These are phyloP conservation scores for Hypoxylon sp. DNA, from an alignment of 2,329 filamentous ascomycete genomes.

Conservation along the genomic window DNA sequence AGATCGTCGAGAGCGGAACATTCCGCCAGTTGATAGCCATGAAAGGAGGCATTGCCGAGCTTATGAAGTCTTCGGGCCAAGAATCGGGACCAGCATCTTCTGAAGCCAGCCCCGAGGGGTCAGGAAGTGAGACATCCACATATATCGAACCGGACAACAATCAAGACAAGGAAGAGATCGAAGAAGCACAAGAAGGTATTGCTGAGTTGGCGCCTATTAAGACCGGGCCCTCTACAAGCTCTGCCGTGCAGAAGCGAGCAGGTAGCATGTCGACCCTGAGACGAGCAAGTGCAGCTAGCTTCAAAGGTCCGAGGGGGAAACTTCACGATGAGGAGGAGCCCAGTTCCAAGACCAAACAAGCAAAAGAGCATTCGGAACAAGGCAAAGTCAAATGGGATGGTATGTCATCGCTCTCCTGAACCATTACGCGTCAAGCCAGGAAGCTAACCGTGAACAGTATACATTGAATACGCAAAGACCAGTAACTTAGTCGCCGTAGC, in stretches of 20 bases:
- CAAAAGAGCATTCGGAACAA: conserved; percentile 89
- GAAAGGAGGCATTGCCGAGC: conserved; percentile 88
- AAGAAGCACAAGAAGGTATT: conserved; percentile 81
- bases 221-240: conserved; percentile 58
- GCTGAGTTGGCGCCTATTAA: conserved; percentile 83
- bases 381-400: conserved; percentile 95
- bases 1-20: conserved; percentile 87
- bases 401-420: conserved; percentile 43
- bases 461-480: conserved; percentile 92
- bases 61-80: conserved; percentile 81
- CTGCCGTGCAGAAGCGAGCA: conserved; percentile 64
- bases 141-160: conserved; percentile 64
- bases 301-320: conserved; percentile 86
- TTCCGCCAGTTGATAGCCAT: conserved; percentile 92
- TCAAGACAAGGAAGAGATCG: conserved; percentile 74
- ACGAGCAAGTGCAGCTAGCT: conserved; percentile 91
- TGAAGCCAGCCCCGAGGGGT: conserved; percentile 58
- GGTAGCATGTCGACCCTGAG: conserved; percentile 85
- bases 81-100: conserved; percentile 59
- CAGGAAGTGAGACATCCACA: conserved; percentile 67
- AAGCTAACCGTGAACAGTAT: conserved; percentile 65
- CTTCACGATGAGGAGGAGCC: conserved; percentile 84
- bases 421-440: background rate
- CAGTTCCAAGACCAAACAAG: conserved; percentile 81
- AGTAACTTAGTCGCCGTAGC: conserved; percentile 88